phyloP scores from a whole-genome alignment of 2,329 filamentous ascomycete genomes.

The Colletotrichum lini region DNA sequence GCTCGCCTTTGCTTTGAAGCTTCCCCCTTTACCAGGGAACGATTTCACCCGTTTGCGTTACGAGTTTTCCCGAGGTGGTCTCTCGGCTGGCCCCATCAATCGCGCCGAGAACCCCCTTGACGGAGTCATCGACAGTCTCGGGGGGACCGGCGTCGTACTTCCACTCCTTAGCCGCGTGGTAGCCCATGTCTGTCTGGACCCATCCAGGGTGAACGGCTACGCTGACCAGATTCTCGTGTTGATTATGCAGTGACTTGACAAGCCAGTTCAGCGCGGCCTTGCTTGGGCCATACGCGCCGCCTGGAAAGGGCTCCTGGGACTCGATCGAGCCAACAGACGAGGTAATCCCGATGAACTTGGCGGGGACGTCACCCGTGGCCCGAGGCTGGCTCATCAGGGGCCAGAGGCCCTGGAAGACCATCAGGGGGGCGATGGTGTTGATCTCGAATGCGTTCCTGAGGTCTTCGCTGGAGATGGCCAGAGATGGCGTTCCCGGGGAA shows the following conservation, averaged over 20 bases:
- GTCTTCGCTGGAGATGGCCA: slow-evolving; percentile 50
- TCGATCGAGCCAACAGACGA: slow-evolving; percentile 54
- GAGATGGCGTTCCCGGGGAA: slow-evolving; percentile 48
- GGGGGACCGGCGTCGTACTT: slow-evolving; percentile 46
- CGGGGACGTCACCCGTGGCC: slow-evolving; percentile 30
- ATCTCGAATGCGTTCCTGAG: slow-evolving; percentile 58
- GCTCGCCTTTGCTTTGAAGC: no score
- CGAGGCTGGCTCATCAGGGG: slow-evolving; percentile 52
- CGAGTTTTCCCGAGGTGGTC: slow-evolving; percentile 51
- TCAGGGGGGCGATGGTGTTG: slow-evolving; percentile 59
- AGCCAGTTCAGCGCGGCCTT: slow-evolving; percentile 55
- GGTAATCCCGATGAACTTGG: slow-evolving; percentile 55
- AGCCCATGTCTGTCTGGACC: slow-evolving; percentile 52
- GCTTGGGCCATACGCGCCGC: slow-evolving; percentile 54
- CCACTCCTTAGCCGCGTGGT: slow-evolving; percentile 52
- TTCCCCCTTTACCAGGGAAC: slow-evolving; percentile 46
- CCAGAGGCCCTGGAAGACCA: slow-evolving; percentile 53
- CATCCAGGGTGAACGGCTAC: slow-evolving; percentile 57
- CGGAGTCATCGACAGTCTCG: slow-evolving; percentile 51
- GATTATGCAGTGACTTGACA: slow-evolving; percentile 48
- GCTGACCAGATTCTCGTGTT: slow-evolving; percentile 48
- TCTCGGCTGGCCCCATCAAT: slow-evolving; percentile 55
- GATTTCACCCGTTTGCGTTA: slow-evolving; percentile 50
- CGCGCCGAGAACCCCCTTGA: slow-evolving; percentile 50
- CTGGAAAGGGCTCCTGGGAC: slow-evolving; percentile 50